A percentile compares a stretch with the other conserved stretches of the same genome.
Conservation (phyloP, 1,284 basidiomycete species). For the Tilletiopsis washingtonensis region DNA sequence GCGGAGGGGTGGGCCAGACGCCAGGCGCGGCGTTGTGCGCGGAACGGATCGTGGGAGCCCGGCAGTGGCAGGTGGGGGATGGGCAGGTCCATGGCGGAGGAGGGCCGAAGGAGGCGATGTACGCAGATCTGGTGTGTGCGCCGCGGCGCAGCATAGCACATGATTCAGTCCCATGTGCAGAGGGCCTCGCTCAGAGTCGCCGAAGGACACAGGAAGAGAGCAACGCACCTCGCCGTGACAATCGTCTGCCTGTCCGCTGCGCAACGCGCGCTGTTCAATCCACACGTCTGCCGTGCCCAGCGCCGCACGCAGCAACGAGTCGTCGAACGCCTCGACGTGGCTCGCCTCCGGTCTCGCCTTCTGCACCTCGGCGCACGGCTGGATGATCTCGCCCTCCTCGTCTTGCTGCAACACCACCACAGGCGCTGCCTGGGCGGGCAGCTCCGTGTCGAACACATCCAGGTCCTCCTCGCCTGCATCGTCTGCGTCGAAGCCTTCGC, state of each 20-base stretch:
- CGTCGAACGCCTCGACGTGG: slow-evolving; percentile 1
- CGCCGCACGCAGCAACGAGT: neutral
- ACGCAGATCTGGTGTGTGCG: neutral
- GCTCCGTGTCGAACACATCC: neutral
- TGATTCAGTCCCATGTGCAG: neutral
- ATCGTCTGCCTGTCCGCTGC: slow-evolving; percentile 1
- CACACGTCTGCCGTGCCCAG: neutral
- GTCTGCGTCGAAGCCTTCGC: slow-evolving; percentile 3
- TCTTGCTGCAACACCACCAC: neutral
- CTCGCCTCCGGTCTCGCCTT: neutral
- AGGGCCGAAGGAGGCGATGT: neutral
- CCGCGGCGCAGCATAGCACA: neutral
- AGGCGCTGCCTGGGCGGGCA: neutral
- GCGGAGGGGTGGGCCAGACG: no score
- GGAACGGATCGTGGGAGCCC: no score
- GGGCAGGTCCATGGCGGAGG: neutral
- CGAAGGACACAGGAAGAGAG: neutral
- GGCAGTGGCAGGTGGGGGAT: slow-evolving; percentile 2
- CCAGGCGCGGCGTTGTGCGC: no score
- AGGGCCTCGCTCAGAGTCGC: neutral
- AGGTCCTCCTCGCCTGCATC: slow-evolving; percentile 3
- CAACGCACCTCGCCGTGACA: slow-evolving; percentile 3
- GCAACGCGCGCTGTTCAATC: slow-evolving; percentile 1
- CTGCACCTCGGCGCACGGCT: neutral
- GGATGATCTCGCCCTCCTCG: neutral